Base-by-base conservation (phyloP, 108 stramenopile species). In the Asterionellopsis glacialis region DNA sequence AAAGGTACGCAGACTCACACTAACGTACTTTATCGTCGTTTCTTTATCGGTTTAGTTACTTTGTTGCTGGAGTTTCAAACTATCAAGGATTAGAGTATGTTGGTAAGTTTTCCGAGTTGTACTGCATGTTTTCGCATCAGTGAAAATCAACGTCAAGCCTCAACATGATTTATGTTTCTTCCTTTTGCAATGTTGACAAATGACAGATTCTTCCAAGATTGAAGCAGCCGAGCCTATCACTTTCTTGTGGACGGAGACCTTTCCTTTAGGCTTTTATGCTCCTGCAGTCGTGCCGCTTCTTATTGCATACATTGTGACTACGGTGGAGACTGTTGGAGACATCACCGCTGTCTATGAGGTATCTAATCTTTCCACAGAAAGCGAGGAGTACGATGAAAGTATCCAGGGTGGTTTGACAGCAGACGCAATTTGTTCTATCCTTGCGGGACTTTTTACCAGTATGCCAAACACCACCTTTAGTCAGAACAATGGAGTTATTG, bases 401-500 rank as follows among this genome's bases (percentile, higher is more conserved):
- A 60, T 88, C 33, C 82, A 83, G 59, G 87, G 87, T 2, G 80
- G 83, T 33, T 55, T 88, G 14, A 72, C 78, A 18, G 68, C 77
- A 6, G 81, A 82, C 67, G 67, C 71, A 14, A 9, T 79, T 21
- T 68, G 74, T 45, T 73, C 71, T 11, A 82, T 82, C 10, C 38
- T 82, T 23, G 55, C 76, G 33, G 61, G 54, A 28, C 24, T 79
- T 25, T 76, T 53, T 25, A 82, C 77, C 0, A 26, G 64, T 56
- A 73, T 82, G 75, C 81, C 81, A 25, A 82, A 79, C 55, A 88
- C 87, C 10, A 88, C 84, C 23, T 85, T 88, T 66, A 65, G 66
- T 38, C 87, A 88, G 45, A 85, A 88, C 67, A 88, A 83, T 63
- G 87, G 87, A 19, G 80, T 84, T 22, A 88, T 88, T 59, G 61